Conservation (phyloP, 495 filamentous ascomycete species). For the Hypoxylon trugodes region DNA sequence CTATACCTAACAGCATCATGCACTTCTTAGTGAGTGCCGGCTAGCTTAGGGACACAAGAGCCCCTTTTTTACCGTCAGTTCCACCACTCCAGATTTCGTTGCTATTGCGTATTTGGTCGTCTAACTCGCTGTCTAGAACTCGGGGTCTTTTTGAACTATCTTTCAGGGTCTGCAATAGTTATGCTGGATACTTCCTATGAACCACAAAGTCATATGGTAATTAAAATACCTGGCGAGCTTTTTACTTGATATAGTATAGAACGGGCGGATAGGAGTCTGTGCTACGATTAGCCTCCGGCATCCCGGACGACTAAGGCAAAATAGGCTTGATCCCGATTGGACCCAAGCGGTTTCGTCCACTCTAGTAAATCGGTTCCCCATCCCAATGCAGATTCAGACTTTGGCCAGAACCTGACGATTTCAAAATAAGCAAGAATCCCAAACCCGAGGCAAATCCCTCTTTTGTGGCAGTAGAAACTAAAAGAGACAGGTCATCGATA, state of each 20-base stretch:
- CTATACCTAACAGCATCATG: constrained; percentile 13
- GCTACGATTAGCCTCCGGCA: constrained; percentile 30
- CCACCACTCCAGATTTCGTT: background rate
- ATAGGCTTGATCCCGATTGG: constrained; percentile 29
- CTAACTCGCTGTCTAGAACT: constrained; percentile 23
- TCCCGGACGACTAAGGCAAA: constrained; percentile 16
- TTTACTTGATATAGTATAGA: constrained; percentile 15
- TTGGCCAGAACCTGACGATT: constrained; percentile 9
- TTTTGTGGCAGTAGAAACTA: background rate
- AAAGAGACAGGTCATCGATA: constrained; percentile 2
- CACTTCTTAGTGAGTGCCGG: background rate
- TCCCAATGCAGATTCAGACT: constrained; percentile 1
- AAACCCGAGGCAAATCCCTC: background rate
- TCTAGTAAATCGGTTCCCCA: constrained; percentile 6
- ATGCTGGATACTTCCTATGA: background rate
- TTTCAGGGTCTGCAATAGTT: constrained; percentile 11
- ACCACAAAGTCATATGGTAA: no score
- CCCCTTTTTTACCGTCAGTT: constrained; percentile 12
- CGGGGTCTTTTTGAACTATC: background rate
- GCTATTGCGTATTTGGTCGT: background rate
- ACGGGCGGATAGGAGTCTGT: constrained; percentile 14
- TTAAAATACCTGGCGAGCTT: constrained; percentile 19
- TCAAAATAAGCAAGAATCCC: background rate
- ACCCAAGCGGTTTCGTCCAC: constrained; percentile 7
- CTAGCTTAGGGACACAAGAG: constrained; percentile 9